Evolutionary conservation across 208 protist species (phyloP).

Genomic region (Trypanosoma scelopori): DNA sequence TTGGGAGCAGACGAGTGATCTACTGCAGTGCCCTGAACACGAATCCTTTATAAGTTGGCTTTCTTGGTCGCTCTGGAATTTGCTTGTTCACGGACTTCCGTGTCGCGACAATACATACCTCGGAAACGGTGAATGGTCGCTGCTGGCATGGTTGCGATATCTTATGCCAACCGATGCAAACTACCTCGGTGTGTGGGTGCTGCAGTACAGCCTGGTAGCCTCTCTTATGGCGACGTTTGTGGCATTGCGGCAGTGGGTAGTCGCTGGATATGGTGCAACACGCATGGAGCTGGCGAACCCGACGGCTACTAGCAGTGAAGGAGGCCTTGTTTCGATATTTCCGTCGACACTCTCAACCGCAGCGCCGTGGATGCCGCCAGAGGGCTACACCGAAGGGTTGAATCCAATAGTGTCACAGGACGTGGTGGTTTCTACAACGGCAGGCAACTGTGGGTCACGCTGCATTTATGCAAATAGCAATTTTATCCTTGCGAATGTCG

Average conservation of each 20-base stretch:
- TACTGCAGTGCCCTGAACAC: conserved; percentile 14
- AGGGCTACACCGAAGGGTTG: conserved; percentile 18
- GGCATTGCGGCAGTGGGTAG: conserved; percentile 45
- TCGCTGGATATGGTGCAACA: conserved; percentile 47
- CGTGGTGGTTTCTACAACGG: too few relatives aligned
- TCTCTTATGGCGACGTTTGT: conserved; percentile 27
- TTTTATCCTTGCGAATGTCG: conserved; percentile 41
- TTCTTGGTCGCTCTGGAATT: conserved; percentile 20
- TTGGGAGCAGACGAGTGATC: conserved; percentile 37
- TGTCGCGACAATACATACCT: conserved; percentile 38
- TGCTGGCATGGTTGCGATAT: conserved; percentile 30
- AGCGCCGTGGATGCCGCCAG: conserved; percentile 36
- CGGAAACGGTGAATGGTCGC: conserved; percentile 5
- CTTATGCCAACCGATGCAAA: conserved; percentile 44
- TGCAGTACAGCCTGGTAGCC: conserved; percentile 49
- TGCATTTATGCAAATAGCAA: conserved; percentile 56
- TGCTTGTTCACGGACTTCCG: conserved; percentile 57
- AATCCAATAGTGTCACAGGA: conserved; percentile 1
- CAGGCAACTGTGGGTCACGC: not conserved
- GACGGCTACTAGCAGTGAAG: conserved; percentile 53
- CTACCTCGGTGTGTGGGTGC: conserved; percentile 51
- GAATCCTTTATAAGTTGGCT: conserved; percentile 16
- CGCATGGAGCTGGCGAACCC: conserved; percentile 77
- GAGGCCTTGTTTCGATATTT: conserved; percentile 68
- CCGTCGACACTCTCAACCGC: conserved; percentile 34